A percentile compares a stretch with the other conserved stretches of the same genome.
Evolutionary conservation across 1,284 basidiomycete genomes (phyloP).

Genomic region (Exsudoporus floridanus): DNA sequence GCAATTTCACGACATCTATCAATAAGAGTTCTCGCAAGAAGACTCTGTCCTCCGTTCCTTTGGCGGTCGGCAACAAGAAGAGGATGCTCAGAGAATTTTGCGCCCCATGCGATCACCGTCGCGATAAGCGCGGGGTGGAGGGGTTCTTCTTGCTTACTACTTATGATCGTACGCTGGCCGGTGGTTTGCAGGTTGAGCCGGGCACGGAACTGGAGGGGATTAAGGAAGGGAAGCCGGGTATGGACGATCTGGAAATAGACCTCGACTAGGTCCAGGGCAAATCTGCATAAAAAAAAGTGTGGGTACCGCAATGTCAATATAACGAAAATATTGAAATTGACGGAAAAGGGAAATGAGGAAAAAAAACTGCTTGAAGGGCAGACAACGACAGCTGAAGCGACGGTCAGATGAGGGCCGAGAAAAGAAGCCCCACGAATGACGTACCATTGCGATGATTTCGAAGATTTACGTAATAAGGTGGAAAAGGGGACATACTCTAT

Average conservation of each 20-base stretch:
- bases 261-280: conserved; percentile 85
- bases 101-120: conserved; percentile 88
- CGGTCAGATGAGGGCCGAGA: conserved; percentile 17
- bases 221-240: conserved; percentile 77
- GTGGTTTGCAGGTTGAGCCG: conserved; percentile 53
- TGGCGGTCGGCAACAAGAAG: conserved; percentile 76
- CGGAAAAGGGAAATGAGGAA: conserved; percentile 30
- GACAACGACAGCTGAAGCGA: conserved; percentile 10
- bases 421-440: conserved; percentile 24
- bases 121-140: conserved; percentile 78
- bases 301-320: conserved; percentile 20
- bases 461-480: conserved; percentile 28
- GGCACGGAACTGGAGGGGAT: conserved; percentile 72
- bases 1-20: conserved; percentile 80
- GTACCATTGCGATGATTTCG: conserved; percentile 32
- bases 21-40: conserved; percentile 75
- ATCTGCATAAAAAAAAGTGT: conserved; percentile 44
- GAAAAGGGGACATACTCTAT: conserved; percentile 61
- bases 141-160: conserved; percentile 35
- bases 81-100: conserved; percentile 87
- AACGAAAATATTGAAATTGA: conserved; percentile 10
- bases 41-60: conserved; percentile 68
- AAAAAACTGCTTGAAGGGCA: conserved; percentile 6
- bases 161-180: conserved; percentile 25
- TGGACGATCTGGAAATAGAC: conserved; percentile 89